Conservation (phyloP, 2,329 filamentous ascomycete species). For the Talaromyces sp. region DNA sequence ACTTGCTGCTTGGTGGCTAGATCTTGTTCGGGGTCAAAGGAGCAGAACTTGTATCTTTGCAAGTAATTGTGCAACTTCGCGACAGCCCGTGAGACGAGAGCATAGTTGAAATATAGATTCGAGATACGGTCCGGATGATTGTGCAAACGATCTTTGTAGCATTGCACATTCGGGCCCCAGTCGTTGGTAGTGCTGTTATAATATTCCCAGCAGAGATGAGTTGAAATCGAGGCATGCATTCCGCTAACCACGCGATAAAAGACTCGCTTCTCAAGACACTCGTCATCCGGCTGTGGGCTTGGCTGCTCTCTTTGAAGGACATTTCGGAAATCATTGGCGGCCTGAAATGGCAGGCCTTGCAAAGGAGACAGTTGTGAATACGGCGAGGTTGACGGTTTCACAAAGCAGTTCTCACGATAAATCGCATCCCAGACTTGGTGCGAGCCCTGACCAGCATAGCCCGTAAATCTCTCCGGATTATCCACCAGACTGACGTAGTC, state of each 20-base stretch:
- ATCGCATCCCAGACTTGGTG: conserved; percentile 94
- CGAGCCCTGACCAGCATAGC: conserved; percentile 78
- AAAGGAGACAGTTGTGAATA: conserved; percentile 29
- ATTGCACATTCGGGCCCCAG: conserved; percentile 86
- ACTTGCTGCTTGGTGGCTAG: conserved; percentile 74
- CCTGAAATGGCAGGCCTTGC: conserved; percentile 43
- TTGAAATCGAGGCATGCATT: conserved; percentile 97
- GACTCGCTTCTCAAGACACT: conserved; percentile 96
- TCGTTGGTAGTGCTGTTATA: conserved; percentile 89
- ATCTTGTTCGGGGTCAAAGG: conserved; percentile 76
- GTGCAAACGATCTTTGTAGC: conserved; percentile 84
- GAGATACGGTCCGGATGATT: conserved; percentile 83
- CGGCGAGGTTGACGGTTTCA: conserved; percentile 38
- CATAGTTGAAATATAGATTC: conserved; percentile 99
- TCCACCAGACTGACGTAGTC: conserved; percentile 93
- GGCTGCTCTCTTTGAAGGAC: conserved; percentile 48
- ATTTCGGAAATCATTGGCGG: conserved; percentile 56
- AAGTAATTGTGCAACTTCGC: conserved; percentile 84
- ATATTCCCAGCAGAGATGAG: conserved; percentile 93
- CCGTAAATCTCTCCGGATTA: conserved; percentile 94
- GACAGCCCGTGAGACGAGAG: conserved; percentile 83
- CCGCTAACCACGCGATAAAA: conserved; percentile 94
- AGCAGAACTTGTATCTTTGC: conserved; percentile 83
- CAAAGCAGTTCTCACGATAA: conserved; percentile 95
- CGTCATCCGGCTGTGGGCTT: conserved; percentile 59